Conservation (phyloP, 2,329 filamentous ascomycete species). For the Aureobasidium namibiae region DNA sequence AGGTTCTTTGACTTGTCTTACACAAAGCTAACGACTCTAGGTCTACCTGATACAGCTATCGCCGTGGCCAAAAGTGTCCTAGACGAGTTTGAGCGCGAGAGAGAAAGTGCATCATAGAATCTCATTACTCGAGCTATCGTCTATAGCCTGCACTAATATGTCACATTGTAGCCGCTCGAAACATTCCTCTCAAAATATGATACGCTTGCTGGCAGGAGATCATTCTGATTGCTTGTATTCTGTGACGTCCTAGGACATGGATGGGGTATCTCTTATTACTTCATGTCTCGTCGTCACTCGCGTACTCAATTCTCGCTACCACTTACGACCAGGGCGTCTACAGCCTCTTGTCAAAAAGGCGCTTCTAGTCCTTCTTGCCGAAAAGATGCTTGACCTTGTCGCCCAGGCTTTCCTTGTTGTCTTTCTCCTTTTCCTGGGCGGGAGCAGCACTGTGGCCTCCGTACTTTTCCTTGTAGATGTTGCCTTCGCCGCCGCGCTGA, state of each 20-base stretch:
- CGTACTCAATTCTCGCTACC: background rate
- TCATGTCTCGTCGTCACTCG: background rate
- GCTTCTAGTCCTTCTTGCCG: constrained; percentile 13
- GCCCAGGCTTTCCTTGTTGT: constrained; percentile 27
- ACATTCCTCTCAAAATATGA: no score
- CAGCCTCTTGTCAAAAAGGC: no score
- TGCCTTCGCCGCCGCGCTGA: constrained; percentile 38
- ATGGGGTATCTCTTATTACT: constrained; percentile 10
- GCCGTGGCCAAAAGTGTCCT: constrained; percentile 56
- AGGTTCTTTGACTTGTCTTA: constrained; percentile 9
- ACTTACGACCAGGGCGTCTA: background rate
- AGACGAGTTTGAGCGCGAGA: constrained; percentile 20
- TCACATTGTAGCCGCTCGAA: no score
- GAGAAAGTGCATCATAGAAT: background rate
- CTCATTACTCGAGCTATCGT: no score
- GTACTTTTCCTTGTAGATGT: constrained; percentile 40
- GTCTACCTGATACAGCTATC: constrained; percentile 66
- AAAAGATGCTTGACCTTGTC: constrained; percentile 39
- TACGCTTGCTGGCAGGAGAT: background rate
- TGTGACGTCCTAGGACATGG: background rate
- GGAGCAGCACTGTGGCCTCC: constrained; percentile 32
- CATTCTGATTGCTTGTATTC: background rate
- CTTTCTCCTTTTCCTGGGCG: constrained; percentile 23
- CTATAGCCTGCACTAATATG: no score
- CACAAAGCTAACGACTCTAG: constrained; percentile 16